Percentiles rank a stretch among this genome's conserved stretches.
phyloP scores from a whole-genome alignment of 179 eudicot genomes.

The Camellia oleifera region DNA sequence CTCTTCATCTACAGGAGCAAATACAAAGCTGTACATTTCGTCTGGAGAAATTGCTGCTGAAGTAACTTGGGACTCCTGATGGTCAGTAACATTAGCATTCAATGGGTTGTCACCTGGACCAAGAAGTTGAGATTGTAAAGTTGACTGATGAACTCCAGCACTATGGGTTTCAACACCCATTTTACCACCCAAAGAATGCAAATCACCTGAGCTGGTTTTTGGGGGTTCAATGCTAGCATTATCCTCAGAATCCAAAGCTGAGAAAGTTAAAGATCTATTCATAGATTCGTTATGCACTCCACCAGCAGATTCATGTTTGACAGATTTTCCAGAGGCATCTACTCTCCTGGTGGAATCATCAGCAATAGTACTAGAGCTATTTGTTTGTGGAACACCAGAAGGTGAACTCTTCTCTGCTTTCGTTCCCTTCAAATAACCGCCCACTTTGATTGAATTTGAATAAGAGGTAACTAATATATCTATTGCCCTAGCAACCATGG shows the following conservation, averaged over 20 bases:
- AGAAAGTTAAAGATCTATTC: constrained; percentile 28
- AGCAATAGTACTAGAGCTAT: constrained; percentile 26
- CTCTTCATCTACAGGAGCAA: constrained; percentile 85
- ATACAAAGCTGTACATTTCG: constrained; percentile 74
- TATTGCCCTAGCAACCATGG: constrained; percentile 66
- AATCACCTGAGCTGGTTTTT: constrained; percentile 11
- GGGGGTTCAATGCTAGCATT: constrained; percentile 23
- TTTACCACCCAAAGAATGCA: constrained; percentile 24
- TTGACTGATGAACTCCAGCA: constrained; percentile 29
- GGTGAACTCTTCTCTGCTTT: constrained; percentile 47
- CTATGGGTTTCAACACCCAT: constrained; percentile 31
- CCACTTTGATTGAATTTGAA: constrained; percentile 73
- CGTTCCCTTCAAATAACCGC: constrained; percentile 59
- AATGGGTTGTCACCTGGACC: constrained; percentile 38
- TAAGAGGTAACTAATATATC: constrained; percentile 72
- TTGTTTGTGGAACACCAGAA: constrained; percentile 39
- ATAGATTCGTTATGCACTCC: constrained; percentile 30
- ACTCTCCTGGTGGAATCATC: constrained; percentile 38
- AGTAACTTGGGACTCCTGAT: constrained; percentile 56
- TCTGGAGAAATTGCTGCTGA: constrained; percentile 86
- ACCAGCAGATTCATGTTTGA: constrained; percentile 32
- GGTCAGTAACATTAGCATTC: constrained; percentile 46
- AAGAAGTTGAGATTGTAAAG: constrained; percentile 39
- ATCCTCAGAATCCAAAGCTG: constrained; percentile 66
- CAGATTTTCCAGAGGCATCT: constrained; percentile 42